Evolutionary conservation across 148 eudicot species (phyloP).

Genomic region (Camellia sinensis): DNA sequence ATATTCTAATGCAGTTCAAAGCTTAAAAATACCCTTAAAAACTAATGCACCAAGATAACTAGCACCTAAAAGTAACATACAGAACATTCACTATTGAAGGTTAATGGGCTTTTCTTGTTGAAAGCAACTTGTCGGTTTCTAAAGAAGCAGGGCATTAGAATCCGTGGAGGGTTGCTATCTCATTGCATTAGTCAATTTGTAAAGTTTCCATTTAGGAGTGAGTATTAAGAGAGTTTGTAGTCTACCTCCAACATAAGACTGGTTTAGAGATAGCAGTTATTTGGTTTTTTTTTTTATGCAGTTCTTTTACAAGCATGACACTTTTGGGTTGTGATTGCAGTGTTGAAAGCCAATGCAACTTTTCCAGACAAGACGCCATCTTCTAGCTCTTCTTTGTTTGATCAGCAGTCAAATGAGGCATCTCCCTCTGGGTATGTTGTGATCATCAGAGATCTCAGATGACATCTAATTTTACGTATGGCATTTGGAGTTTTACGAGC

Average conservation of each 20-base stretch:
- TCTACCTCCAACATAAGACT: not conserved
- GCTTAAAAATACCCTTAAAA: not conserved
- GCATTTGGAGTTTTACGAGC: not conserved
- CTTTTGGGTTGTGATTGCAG: conserved; percentile 29
- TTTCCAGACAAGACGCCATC: conserved; percentile 42
- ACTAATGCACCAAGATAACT: not conserved
- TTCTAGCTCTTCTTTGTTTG: conserved; percentile 32
- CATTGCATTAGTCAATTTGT: not conserved
- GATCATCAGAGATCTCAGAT: not conserved
- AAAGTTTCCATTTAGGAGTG: not conserved
- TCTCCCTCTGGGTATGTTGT: conserved; percentile 45
- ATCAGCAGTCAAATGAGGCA: conserved; percentile 43
- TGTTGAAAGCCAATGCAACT: conserved; percentile 43
- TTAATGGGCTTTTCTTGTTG: not conserved
- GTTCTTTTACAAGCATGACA: not conserved
- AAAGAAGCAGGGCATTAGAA: not conserved
- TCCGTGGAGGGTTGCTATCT: not conserved
- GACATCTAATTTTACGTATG: not conserved
- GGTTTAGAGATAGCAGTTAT: not conserved
- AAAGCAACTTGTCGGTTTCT: not conserved
- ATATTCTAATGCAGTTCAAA: no score
- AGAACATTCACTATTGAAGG: not conserved
- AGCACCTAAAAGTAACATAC: not conserved
- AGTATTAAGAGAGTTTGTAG: not conserved
- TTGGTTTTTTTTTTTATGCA: not conserved